Conservation (phyloP, 495 filamentous ascomycete genomes). For the Paragyromitra xinjiangensis region DNA sequence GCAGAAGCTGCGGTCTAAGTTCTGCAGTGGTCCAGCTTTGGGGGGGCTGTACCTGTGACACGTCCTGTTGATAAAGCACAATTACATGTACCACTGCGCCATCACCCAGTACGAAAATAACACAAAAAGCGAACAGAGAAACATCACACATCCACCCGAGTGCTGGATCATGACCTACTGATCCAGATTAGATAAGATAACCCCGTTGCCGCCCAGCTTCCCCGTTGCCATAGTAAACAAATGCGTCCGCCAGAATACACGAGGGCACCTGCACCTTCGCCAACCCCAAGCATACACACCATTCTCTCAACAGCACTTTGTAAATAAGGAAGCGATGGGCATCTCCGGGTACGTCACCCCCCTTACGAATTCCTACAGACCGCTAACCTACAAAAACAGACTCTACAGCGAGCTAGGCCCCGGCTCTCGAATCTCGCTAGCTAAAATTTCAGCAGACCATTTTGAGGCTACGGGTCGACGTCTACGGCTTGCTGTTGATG, state of each 20-base stretch:
- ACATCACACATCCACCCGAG: slow-evolving; percentile 7
- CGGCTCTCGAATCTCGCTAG: slow-evolving; percentile 80
- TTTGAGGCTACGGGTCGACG: slow-evolving; percentile 75
- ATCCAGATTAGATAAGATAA: slow-evolving; percentile 43
- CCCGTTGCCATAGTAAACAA: slow-evolving; percentile 55
- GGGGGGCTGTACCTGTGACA: not conserved
- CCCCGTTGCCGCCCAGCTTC: slow-evolving; percentile 37
- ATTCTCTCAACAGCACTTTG: slow-evolving; percentile 1
- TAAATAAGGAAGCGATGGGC: slow-evolving; percentile 41
- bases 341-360: slow-evolving; percentile 44
- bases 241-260: slow-evolving; percentile 20
- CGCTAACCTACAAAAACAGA: slow-evolving; percentile 61
- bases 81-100: not conserved
- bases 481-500: slow-evolving; percentile 88
- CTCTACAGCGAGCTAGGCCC: slow-evolving; percentile 88
- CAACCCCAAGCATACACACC: slow-evolving; percentile 12
- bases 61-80: not conserved
- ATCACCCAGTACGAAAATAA: not conserved
- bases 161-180: slow-evolving; percentile 27
- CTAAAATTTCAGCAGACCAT: slow-evolving; percentile 80
- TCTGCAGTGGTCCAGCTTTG: too few relatives aligned
- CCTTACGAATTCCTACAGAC: not conserved
- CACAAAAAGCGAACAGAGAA: not conserved
- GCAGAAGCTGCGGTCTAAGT: too few relatives aligned
- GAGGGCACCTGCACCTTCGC: not conserved